Evolutionary conservation across 768 basidiomycete genomes (phyloP), one percentile per base, ranked within the genome.

Genomic region (Rhizopogon vinicolor): DNA sequence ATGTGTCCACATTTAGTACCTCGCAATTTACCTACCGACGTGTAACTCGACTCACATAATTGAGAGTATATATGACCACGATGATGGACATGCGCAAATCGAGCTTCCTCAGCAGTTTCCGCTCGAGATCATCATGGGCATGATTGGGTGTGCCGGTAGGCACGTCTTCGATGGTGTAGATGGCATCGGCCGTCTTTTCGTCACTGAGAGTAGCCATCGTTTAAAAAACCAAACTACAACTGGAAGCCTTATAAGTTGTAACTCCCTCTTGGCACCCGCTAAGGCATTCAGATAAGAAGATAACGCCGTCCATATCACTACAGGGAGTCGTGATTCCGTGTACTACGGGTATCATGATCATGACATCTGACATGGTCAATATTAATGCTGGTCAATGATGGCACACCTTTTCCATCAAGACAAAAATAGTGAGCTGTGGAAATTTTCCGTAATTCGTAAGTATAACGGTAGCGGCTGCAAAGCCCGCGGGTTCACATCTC

Each of bases 41-140:
- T 25, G 25, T 6, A 6, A 44, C 33, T 44, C 8, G 51, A 39
- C 55, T 48, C 43, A 56, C 56, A 33, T 60, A 59, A 29, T 58
- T 58, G 5, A 58, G 46, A n/a, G 54, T 51, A 18, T 54, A 58
- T 10, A 58, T 58, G 37, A 58, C 35, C 14, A 58, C 41, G 16
- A 58, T 19, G 14, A 58, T 54, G 3, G 40, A 39, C 52, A 58
- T 48, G 18, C 57, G 53, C 33, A 58, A 16, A 43, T 58, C 57
- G 14, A 58, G 53, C 48, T 58, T 58, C 44, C 53, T 25, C 14
- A 42, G 19, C 16, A 58, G 28, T 39, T 39, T 54, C 39, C 37
- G 44, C 41, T 58, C 57, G 8, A 44, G 44, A 44, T 28, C 44
- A 16, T 44, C 25, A n/a, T 14, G 25, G 25, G 25, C 44, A 44